Conservation (phyloP, 345 rosid species). For the Kernera saxatilis region DNA sequence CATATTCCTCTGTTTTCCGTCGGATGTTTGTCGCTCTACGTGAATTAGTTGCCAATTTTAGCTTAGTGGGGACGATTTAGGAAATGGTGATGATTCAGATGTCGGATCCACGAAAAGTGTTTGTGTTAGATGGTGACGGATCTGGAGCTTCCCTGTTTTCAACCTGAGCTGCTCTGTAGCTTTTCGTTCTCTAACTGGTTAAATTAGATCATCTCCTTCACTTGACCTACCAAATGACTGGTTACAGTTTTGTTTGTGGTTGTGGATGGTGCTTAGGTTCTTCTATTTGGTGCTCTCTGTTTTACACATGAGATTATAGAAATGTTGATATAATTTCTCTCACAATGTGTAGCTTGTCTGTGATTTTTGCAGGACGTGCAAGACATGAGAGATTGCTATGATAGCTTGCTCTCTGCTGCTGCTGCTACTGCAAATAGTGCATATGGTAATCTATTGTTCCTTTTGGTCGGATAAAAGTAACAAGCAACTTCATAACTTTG, state of each 20-base stretch:
- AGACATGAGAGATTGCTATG: slow-evolving; percentile 89
- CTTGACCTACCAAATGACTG: neutral
- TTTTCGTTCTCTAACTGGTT: neutral
- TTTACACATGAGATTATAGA: neutral
- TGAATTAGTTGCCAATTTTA: neutral
- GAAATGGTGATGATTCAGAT: slow-evolving; percentile 10
- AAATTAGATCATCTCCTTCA: neutral
- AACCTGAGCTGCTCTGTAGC: neutral
- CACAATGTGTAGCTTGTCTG: neutral
- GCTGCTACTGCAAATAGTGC: slow-evolving; percentile 95
- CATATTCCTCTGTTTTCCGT: neutral
- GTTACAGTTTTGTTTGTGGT: neutral
- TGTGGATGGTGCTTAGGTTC: neutral
- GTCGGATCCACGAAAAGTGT: neutral
- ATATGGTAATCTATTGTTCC: slow-evolving; percentile 44
- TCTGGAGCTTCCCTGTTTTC: neutral
- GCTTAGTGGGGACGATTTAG: neutral
- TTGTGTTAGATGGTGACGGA: slow-evolving; percentile 5
- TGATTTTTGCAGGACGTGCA: slow-evolving; percentile 56
- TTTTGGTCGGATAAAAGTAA: neutral
- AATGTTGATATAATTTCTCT: neutral
- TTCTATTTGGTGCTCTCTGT: neutral
- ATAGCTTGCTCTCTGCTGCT: slow-evolving; percentile 86
- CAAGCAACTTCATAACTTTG: neutral
- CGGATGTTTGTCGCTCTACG: neutral